phyloP scores from a whole-genome alignment of 2,329 filamentous ascomycete genomes.

The Sphaerulina musiva region DNA sequence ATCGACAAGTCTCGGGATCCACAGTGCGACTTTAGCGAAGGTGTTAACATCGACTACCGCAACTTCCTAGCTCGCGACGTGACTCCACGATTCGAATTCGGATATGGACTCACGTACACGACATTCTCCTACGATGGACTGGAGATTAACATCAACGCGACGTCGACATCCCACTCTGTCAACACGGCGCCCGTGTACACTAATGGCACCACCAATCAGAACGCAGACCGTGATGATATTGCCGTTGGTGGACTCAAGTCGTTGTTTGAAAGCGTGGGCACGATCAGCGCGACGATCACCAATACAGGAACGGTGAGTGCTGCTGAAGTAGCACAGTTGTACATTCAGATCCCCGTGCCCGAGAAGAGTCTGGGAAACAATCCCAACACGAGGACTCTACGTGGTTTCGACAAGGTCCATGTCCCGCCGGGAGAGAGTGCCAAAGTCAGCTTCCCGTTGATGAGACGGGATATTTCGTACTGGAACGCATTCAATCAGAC shows the following conservation, averaged over 20 bases:
- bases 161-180: slow-evolving; percentile 20
- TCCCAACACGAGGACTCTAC: slow-evolving; percentile 31
- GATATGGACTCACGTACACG: slow-evolving; percentile 36
- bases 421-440: slow-evolving; percentile 29
- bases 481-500: slow-evolving; percentile 47
- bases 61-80: slow-evolving; percentile 30
- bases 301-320: slow-evolving; percentile 47
- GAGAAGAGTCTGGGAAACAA: slow-evolving; percentile 48
- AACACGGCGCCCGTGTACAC: slow-evolving; percentile 24
- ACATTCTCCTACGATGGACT: slow-evolving; percentile 32
- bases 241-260: slow-evolving; percentile 27
- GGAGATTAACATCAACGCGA: slow-evolving; percentile 25
- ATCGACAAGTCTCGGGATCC: slow-evolving; percentile 21
- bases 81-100: slow-evolving; percentile 33
- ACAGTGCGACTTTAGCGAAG: slow-evolving; percentile 33
- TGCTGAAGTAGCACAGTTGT: slow-evolving; percentile 50
- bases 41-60: slow-evolving; percentile 36
- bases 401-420: slow-evolving; percentile 32
- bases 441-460: slow-evolving; percentile 35
- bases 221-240: slow-evolving; percentile 21
- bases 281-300: slow-evolving; percentile 44
- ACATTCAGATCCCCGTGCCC: slow-evolving; percentile 29
- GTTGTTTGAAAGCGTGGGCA: slow-evolving; percentile 47
- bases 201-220: slow-evolving; percentile 29
- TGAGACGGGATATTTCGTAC: slow-evolving; percentile 43